Conservation (phyloP, 805 yeast species). For the Yueomyces sp. region DNA sequence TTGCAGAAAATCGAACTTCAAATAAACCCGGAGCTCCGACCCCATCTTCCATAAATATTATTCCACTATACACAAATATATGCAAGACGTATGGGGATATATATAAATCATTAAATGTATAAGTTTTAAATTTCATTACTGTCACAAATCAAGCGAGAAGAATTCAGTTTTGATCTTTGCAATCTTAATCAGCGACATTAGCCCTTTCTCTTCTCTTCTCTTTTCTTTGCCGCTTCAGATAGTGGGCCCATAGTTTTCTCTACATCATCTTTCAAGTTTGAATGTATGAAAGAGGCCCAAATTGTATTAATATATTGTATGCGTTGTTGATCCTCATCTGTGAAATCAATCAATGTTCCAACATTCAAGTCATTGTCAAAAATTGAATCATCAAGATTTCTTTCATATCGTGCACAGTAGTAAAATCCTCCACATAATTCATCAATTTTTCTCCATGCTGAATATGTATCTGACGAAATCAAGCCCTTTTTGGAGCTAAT, state of each 20-base stretch:
- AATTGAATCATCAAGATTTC: neutral
- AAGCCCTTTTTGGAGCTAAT: slow-evolving; percentile 1
- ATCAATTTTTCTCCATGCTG: neutral
- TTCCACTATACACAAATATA: too few species aligned
- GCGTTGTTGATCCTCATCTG: neutral
- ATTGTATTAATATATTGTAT: neutral
- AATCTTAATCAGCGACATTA: too few species aligned
- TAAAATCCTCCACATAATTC: slow-evolving; percentile 1
- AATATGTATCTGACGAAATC: neutral
- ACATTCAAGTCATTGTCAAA: neutral
- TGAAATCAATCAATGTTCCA: neutral
- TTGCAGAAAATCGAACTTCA: too few species aligned
- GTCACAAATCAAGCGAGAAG: too few species aligned
- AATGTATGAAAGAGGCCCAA: neutral
- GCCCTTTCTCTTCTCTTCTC: too few species aligned
- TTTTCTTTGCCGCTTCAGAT: too few species aligned
- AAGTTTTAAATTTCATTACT: too few species aligned
- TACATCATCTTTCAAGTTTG: neutral
- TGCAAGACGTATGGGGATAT: too few species aligned
- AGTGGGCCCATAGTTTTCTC: neutral
- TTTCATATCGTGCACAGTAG: slow-evolving; percentile 1
- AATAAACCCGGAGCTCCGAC: too few species aligned
- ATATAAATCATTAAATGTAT: too few species aligned
- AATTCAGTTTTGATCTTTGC: too few species aligned
- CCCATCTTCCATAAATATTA: too few species aligned